Evolutionary conservation across 805 yeast species (phyloP).

Genomic region (Lipomyces sp.): DNA sequence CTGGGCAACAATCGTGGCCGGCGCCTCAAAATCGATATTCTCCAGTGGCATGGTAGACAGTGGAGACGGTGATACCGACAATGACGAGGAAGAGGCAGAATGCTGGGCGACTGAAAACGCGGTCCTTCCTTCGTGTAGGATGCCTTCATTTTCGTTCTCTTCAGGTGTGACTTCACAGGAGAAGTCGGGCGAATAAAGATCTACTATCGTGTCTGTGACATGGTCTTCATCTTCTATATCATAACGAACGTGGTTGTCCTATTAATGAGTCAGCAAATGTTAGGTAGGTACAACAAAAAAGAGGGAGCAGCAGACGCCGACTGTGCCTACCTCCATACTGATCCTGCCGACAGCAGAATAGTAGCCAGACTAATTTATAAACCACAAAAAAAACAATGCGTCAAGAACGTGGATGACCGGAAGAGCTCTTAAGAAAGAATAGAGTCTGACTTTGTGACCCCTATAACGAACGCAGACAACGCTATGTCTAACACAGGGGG

Average conservation of each 20-base stretch:
- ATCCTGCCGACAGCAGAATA: background rate
- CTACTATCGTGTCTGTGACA: constrained; percentile 17
- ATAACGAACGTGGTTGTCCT: background rate
- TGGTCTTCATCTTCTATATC: constrained; percentile 8
- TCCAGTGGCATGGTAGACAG: constrained; percentile 24
- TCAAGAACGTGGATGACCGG: background rate
- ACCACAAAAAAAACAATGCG: background rate
- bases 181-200: constrained; percentile 8
- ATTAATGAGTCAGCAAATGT: background rate
- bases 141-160: constrained; percentile 6
- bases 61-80: constrained; percentile 12
- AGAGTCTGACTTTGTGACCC: background rate
- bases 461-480: background rate
- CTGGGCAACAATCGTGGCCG: constrained; percentile 48
- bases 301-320: background rate
- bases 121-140: background rate
- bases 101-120: background rate
- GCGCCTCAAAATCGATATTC: constrained; percentile 36
- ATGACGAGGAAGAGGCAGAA: constrained; percentile 12
- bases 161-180: background rate
- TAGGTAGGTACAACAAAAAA: background rate
- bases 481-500: background rate
- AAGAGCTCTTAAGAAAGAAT: background rate
- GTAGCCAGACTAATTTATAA: background rate
- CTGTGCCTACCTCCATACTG: background rate